Percentiles rank a stretch among this genome's conserved stretches.
Evolutionary conservation across 441 rosid species (phyloP).

Genomic region (Raphanus hybrid): DNA sequence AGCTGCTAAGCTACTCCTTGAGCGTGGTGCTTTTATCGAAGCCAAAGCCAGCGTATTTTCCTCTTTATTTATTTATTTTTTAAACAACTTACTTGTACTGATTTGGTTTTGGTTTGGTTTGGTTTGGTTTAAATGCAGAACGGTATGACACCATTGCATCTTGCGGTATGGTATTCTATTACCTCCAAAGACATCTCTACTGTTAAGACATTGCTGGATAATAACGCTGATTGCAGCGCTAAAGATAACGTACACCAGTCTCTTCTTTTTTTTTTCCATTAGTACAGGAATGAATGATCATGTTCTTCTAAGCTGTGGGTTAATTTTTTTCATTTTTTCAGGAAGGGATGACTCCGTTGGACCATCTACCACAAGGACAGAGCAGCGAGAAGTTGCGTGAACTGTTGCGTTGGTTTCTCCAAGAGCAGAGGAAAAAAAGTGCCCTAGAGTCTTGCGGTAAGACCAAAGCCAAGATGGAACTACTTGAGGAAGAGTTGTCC

Average conservation of each 20-base stretch:
- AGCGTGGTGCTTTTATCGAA: conserved; percentile 82
- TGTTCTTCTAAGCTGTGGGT: not conserved
- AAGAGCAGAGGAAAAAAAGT: conserved; percentile 80
- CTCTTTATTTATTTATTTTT: not conserved
- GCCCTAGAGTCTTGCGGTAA: conserved; percentile 84
- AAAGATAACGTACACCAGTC: conserved; percentile 66
- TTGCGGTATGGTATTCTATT: conserved; percentile 92
- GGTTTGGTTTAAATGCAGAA: conserved; percentile 56
- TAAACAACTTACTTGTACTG: not conserved
- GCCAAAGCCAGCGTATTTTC: conserved; percentile 80
- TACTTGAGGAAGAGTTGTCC: conserved; percentile 75
- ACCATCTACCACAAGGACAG: conserved; percentile 83
- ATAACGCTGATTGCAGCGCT: conserved; percentile 88
- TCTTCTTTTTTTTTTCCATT: conserved; percentile 1
- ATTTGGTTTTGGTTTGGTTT: not conserved
- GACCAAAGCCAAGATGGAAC: conserved; percentile 88
- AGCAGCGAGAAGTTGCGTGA: conserved; percentile 70
- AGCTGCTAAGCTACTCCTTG: conserved; percentile 77
- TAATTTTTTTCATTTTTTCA: conserved; percentile 35
- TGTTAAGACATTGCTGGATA: conserved; percentile 79
- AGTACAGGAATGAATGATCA: not conserved
- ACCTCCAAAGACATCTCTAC: conserved; percentile 78
- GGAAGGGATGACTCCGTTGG: conserved; percentile 93
- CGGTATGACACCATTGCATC: conserved; percentile 97
- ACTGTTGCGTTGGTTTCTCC: conserved; percentile 62